Base-by-base conservation (phyloP, 495 filamentous ascomycete species). In the Daldinia caldariorum region DNA sequence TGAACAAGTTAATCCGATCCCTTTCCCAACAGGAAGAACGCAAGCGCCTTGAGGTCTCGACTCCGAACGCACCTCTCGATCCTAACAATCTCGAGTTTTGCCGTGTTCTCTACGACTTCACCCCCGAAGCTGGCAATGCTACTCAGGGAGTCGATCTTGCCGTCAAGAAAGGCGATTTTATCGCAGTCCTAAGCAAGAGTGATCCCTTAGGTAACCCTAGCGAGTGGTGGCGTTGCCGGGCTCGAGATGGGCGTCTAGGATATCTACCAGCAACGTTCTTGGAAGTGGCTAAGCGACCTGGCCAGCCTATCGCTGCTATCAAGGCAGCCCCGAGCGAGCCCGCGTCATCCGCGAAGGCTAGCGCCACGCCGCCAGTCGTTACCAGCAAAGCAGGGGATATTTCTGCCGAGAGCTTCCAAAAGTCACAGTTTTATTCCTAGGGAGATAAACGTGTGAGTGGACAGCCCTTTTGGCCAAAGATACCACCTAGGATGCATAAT, bases 201-300 rank as follows among this genome's bases (percentile, higher is more conserved):
- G 95, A 99, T 76, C 94, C 95, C 1, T 86, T 93, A 79, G 96
- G 96, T 53, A 92, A 97, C 71, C 89, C 93, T 12, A 91, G 89
- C 57, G 94, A 98, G 76, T 99, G 95, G 95, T 99, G 95, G 95
- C 89, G 91, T 63, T 99, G 95, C 80, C 85, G 95, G 61, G 91
- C 94, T n/a, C 84, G 96, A 54, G 94, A 98, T 76, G 93, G 93
- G 16, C 83, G 92, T 18, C 89, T 97, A 53, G 95, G 95, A 2
- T 99, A 97, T 75, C 84, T 99, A 10, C 95, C 95, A 6, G 86
- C 89, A 3, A 90, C 91, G 0, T 99, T 97, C 80, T 84, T 99
- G 56, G 94, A 97, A 81, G 85, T 89, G 6, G 91, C 96, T 63
- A 86, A 90, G 73, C 83, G 91, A 50, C 83, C 82, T 8, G 77